Conservation (phyloP, 306 rosid genomes). For the Castanea sativa region DNA sequence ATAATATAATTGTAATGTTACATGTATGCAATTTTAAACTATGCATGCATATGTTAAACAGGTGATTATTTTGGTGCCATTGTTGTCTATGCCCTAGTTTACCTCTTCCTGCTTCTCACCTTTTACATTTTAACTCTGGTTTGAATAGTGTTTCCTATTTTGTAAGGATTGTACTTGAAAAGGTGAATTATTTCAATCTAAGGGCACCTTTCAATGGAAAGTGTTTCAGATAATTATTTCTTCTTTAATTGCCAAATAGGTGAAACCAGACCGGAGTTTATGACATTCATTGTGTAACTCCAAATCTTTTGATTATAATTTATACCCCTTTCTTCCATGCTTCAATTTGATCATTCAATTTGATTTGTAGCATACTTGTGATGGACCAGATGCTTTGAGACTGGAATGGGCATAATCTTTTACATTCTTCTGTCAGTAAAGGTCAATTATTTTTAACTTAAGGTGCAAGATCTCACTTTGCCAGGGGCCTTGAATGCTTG, state of each 20-base stretch:
- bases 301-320: neutral
- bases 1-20: neutral
- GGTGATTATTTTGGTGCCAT: neutral
- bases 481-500: no score
- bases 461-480: neutral
- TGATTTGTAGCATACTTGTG: neutral
- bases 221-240: neutral
- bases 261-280: neutral
- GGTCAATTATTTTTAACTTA: neutral
- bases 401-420: neutral
- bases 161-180: neutral
- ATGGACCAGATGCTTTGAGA: neutral
- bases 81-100: neutral
- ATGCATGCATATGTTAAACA: neutral
- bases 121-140: neutral
- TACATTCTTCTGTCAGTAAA: neutral
- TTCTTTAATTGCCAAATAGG: neutral
- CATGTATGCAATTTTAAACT: neutral
- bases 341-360: neutral
- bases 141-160: neutral
- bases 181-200: neutral
- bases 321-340: neutral
- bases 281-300: neutral
- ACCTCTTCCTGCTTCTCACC: neutral
- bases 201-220: neutral